Evolutionary conservation across 106 monocot genomes (phyloP).

Genomic region (Dendrobium officinale): DNA sequence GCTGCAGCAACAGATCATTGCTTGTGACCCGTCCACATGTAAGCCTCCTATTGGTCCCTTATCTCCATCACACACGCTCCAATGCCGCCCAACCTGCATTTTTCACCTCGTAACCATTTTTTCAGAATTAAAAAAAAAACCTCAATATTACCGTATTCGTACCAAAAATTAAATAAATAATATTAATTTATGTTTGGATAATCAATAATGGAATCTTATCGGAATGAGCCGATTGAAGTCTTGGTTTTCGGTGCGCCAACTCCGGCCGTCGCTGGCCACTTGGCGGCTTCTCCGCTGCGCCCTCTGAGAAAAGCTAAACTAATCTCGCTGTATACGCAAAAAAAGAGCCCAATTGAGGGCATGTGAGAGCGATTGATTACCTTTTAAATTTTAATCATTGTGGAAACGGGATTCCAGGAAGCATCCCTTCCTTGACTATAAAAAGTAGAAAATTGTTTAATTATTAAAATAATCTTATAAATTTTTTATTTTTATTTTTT

Average conservation of each 20-base stretch:
- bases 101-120: neutral
- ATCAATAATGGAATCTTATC: too few relatives aligned
- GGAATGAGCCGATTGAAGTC: too few relatives aligned
- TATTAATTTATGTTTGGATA: too few relatives aligned
- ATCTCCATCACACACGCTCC: neutral
- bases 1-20: neutral
- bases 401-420: neutral
- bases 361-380: neutral
- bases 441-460: neutral
- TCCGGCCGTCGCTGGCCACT: neutral
- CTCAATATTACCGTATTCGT: neutral
- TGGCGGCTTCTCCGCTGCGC: neutral
- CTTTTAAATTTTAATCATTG: neutral
- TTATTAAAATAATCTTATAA: neutral
- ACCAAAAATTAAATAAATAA: too few relatives aligned
- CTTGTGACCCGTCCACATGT: neutral
- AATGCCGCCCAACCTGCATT: neutral
- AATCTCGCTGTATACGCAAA: too few relatives aligned
- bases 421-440: neutral
- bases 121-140: neutral
- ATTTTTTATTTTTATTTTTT: neutral
- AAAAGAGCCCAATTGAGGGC: neutral
- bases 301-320: neutral
- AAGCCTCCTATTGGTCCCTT: neutral
- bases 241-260: too few relatives aligned